phyloP scores from a whole-genome alignment of 331 rosid species.

The Telfairia occidentalis region DNA sequence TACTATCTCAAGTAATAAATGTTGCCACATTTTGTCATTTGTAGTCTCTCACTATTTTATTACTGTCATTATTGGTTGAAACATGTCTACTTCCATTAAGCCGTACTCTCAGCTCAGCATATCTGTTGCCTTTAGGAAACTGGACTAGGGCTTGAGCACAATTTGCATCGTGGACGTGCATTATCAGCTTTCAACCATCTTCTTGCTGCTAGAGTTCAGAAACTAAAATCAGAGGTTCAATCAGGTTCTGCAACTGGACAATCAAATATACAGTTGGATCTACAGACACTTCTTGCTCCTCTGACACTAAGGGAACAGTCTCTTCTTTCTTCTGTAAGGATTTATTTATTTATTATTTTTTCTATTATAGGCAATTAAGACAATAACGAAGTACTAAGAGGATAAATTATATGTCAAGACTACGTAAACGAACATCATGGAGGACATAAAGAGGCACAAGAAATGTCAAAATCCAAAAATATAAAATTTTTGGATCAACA shows the following conservation, averaged over 20 bases:
- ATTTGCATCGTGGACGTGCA: conserved; percentile 88
- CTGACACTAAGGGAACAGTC: conserved; percentile 53
- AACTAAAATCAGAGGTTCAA: conserved; percentile 52
- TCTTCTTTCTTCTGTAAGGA: conserved; percentile 68
- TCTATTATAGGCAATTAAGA: not conserved
- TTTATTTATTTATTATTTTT: not conserved
- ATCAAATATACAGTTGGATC: conserved; percentile 66
- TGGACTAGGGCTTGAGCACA: conserved; percentile 81
- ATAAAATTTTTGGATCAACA: not conserved
- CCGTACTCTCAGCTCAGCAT: conserved; percentile 8
- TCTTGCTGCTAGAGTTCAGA: conserved; percentile 59
- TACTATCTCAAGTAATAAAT: not conserved
- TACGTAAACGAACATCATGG: not conserved
- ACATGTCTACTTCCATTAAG: not conserved
- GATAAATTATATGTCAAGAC: not conserved
- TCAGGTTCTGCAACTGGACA: conserved; percentile 41
- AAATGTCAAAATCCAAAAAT: not conserved
- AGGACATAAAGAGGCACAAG: not conserved
- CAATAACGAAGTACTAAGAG: not conserved
- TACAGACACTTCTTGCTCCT: conserved; percentile 74
- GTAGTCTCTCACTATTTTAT: not conserved
- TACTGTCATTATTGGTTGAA: not conserved
- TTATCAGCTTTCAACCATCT: conserved; percentile 76
- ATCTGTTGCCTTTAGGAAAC: conserved; percentile 48
- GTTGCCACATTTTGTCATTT: not conserved